Percentiles rank a stretch among this genome's conserved stretches.
Conservation (phyloP, 345 rosid species). For the Atalantia buxifolia region DNA sequence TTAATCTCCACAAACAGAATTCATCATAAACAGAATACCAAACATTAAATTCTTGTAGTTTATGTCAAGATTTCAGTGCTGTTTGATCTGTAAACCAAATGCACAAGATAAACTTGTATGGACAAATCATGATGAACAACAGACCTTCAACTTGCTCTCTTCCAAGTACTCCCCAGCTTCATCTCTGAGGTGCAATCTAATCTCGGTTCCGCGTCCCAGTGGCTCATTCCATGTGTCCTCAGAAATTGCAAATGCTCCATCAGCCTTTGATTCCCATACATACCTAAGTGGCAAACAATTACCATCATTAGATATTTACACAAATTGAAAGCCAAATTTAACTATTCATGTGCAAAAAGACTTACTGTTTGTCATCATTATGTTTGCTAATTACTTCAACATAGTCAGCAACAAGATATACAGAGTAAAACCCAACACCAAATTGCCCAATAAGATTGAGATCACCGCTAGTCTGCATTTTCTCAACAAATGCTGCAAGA, state of each 20-base stretch:
- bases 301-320: neutral
- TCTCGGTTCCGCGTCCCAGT: constrained; percentile 96
- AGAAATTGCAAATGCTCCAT: constrained; percentile 95
- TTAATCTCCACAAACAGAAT: neutral
- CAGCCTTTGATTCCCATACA: constrained; percentile 99
- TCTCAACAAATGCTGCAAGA: constrained; percentile 88
- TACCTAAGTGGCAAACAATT: constrained; percentile 41
- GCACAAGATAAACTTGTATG: neutral
- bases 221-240: constrained; percentile 99
- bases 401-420: constrained; percentile 93
- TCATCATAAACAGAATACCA: neutral
- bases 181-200: constrained; percentile 88
- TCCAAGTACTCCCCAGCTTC: constrained; percentile 97
- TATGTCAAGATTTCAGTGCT: neutral
- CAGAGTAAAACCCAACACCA: constrained; percentile 99
- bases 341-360: neutral
- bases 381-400: constrained; percentile 97
- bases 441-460: constrained; percentile 97
- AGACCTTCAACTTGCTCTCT: constrained; percentile 85
- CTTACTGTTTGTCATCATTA: constrained; percentile 93
- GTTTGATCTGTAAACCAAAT: neutral
- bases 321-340: neutral
- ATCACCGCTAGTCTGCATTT: constrained; percentile 94
- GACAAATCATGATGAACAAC: neutral
- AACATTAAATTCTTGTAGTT: neutral